These are phyloP conservation scores for Aspergillus conjunctus DNA, from an alignment of 495 filamentous ascomycete genomes.

Conservation along the genomic window DNA sequence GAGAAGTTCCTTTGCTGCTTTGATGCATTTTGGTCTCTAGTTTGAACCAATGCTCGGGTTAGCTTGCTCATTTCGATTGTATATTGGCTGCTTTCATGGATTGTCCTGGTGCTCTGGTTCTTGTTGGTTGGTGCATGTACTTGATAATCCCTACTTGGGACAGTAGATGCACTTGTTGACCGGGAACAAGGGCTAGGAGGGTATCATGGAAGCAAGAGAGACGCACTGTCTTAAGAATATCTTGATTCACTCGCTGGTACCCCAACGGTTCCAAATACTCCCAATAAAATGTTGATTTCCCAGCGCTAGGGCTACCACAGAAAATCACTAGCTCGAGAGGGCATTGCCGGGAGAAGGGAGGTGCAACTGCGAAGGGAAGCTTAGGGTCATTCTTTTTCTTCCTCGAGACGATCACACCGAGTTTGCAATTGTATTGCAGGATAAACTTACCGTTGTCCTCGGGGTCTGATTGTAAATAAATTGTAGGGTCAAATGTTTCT, in stretches of 20 bases:
- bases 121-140: background rate
- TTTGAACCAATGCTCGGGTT: conserved; percentile 11
- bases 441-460: conserved; percentile 35
- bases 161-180: background rate
- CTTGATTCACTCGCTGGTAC: conserved; percentile 89
- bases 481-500: conserved; percentile 66
- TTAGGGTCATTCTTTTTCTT: background rate
- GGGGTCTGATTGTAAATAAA: conserved; percentile 49
- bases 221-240: conserved; percentile 77
- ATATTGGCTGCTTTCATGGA: background rate
- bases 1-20: conserved; percentile 67
- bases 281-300: conserved; percentile 91
- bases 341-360: conserved; percentile 62
- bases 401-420: background rate
- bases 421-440: conserved; percentile 10
- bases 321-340: conserved; percentile 77
- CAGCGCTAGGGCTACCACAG: conserved; percentile 83
- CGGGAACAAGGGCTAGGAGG: background rate
- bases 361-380: conserved; percentile 15
- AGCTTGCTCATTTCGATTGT: background rate
- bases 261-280: conserved; percentile 73
- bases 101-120: background rate
- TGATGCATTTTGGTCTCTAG: conserved; percentile 80
- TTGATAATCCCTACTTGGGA: background rate
- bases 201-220: background rate